These are phyloP conservation scores for Phytopythium sindhum DNA, from an alignment of 352 stramenopile species.

Conservation along the genomic window DNA sequence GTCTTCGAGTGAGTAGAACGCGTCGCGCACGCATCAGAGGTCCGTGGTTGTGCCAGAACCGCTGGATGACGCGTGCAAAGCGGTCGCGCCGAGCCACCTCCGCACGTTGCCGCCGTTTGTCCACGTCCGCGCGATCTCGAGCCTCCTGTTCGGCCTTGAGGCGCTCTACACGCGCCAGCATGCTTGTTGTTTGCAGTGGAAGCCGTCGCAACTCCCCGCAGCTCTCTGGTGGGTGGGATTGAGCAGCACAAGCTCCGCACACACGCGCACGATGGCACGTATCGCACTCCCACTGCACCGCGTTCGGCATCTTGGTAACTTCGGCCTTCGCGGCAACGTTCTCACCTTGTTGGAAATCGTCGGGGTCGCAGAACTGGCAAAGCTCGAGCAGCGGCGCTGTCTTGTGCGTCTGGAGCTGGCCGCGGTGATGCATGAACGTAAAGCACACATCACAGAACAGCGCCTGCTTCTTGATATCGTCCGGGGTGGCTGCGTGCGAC, in stretches of 20 bases:
- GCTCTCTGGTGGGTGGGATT: slow-evolving; percentile 37
- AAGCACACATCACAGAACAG: slow-evolving; percentile 73
- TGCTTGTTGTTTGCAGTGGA: slow-evolving; percentile 33
- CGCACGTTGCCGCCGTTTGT: slow-evolving; percentile 31
- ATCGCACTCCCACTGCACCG: slow-evolving; percentile 51
- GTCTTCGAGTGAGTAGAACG: slow-evolving; percentile 13
- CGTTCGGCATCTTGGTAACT: slow-evolving; percentile 9
- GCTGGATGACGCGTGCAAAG: slow-evolving; percentile 36
- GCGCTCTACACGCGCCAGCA: slow-evolving; percentile 31
- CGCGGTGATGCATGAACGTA: slow-evolving; percentile 45
- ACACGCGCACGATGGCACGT: slow-evolving; percentile 27
- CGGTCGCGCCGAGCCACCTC: slow-evolving; percentile 24
- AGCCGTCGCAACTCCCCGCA: slow-evolving; percentile 35
- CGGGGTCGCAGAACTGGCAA: slow-evolving; percentile 28
- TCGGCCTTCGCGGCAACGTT: slow-evolving; percentile 4
- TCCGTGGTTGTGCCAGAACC: slow-evolving; percentile 38
- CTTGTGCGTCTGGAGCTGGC: slow-evolving; percentile 38
- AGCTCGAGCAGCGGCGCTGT: slow-evolving; percentile 40
- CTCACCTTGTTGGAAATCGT: slow-evolving; percentile 8
- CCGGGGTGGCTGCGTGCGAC: not conserved
- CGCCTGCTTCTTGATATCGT: slow-evolving; percentile 16
- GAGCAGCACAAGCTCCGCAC: slow-evolving; percentile 37
- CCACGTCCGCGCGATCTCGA: slow-evolving; percentile 39
- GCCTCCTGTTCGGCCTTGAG: slow-evolving; percentile 35
- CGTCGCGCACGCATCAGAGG: slow-evolving; percentile 35